phyloP scores from a whole-genome alignment of 208 protist genomes.

The Trypanosoma lewisi region DNA sequence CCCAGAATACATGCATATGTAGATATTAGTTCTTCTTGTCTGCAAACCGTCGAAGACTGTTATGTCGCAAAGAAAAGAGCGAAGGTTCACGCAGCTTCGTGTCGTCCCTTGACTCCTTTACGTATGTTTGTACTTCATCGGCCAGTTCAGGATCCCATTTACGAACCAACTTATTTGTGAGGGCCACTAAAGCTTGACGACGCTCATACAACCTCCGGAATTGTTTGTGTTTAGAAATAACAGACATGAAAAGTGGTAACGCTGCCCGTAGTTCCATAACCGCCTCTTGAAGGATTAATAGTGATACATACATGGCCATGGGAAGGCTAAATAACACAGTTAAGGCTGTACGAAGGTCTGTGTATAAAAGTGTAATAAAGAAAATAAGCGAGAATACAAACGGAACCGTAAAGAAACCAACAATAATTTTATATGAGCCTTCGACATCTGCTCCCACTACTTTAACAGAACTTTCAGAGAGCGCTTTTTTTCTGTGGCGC shows the following conservation, averaged over 20 bases:
- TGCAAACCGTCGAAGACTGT: slow-evolving; percentile 45
- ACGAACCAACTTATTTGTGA: slow-evolving; percentile 56
- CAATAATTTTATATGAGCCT: slow-evolving; percentile 85
- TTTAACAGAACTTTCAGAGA: slow-evolving; percentile 85
- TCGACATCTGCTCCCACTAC: slow-evolving; percentile 88
- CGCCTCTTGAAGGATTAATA: slow-evolving; percentile 83
- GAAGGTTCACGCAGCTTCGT: slow-evolving; percentile 65
- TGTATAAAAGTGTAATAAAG: slow-evolving; percentile 58
- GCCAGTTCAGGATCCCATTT: slow-evolving; percentile 74
- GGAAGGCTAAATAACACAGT: slow-evolving; percentile 74
- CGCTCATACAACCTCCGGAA: slow-evolving; percentile 86
- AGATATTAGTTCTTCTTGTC: slow-evolving; percentile 11
- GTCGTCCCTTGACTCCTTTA: slow-evolving; percentile 39
- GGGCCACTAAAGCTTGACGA: slow-evolving; percentile 55
- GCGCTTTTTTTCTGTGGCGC: slow-evolving; percentile 62
- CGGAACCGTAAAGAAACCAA: slow-evolving; percentile 67
- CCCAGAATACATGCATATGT: not conserved
- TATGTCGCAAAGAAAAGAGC: slow-evolving; percentile 85
- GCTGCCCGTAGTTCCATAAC: slow-evolving; percentile 79
- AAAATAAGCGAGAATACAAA: slow-evolving; percentile 55
- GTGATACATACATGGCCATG: slow-evolving; percentile 90
- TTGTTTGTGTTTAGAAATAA: slow-evolving; percentile 84
- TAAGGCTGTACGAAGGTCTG: slow-evolving; percentile 61
- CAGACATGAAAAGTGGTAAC: slow-evolving; percentile 85
- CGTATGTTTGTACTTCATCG: slow-evolving; percentile 71